Evolutionary conservation across 2,329 filamentous ascomycete genomes (phyloP).

Genomic region (Lecanosticta acicola): DNA sequence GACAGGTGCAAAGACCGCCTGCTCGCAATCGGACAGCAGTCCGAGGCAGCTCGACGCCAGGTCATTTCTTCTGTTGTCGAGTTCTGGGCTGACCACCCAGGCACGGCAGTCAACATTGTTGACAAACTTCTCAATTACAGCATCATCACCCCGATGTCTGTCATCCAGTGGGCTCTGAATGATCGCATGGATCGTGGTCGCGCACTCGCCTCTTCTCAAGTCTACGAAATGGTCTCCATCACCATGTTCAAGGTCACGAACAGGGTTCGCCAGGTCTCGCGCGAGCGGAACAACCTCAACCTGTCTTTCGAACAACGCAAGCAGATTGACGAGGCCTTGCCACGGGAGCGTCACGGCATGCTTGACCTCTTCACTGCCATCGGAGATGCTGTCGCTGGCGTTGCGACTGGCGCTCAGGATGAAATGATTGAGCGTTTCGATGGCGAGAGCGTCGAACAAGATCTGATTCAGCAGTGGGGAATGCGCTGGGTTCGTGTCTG

Average conservation of each 20-base stretch:
- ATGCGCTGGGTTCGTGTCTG: constrained; percentile 83
- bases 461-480: constrained; percentile 72
- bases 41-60: constrained; percentile 71
- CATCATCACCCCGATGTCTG: constrained; percentile 77
- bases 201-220: constrained; percentile 65
- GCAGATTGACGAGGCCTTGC: constrained; percentile 60
- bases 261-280: constrained; percentile 74
- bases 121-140: constrained; percentile 98
- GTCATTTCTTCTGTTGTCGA: constrained; percentile 85
- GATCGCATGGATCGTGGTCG: constrained; percentile 50
- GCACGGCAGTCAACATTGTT: constrained; percentile 83
- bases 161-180: constrained; percentile 83
- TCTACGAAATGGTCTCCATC: constrained; percentile 84
- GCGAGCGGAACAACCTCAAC: constrained; percentile 54
- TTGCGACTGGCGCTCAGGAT: constrained; percentile 69
- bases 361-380: constrained; percentile 74
- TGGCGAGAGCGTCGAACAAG: constrained; percentile 52
- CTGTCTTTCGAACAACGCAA: constrained; percentile 53
- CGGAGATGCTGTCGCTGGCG: constrained; percentile 67
- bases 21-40: constrained; percentile 68
- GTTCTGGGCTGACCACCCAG: constrained; percentile 91
- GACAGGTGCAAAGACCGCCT: constrained; percentile 90
- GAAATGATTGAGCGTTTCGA: constrained; percentile 65
- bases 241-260: constrained; percentile 87
- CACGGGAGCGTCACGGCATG: constrained; percentile 67